Base-by-base conservation (phyloP, 129 eudicot species). In the Lonicera japonica region DNA sequence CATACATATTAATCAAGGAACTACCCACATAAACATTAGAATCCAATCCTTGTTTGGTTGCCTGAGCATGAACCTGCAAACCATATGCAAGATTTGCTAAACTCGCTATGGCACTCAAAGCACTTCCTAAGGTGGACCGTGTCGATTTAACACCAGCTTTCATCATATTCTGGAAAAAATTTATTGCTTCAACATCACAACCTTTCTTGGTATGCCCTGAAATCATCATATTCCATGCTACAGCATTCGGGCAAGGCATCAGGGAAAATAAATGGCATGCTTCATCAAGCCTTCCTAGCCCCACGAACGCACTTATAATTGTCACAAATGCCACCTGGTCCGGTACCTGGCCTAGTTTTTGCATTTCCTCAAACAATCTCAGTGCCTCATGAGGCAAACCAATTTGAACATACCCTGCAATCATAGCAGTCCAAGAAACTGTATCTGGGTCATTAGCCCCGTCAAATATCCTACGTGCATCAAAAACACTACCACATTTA, bases 191-290 rank as follows among this genome's bases (percentile, higher is more conserved):
- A 45, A 46, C 70, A 61, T 82, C 87, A 67, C 52, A 63, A 54
- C 98, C 91, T 46, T 70, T 59, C 69, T 82, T 79, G 14, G 75
- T 77, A 82, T 84, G 91, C 38, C 95, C 98, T n/a, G 98, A 87
- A 48, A 92, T 87, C 91, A 92, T 82, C 62, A 92, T 73, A 73
- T 87, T 87, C 98, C 98, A 92, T 0, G 96, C 96, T 3, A 92
- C 82, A 58, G 53, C 73, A 70, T 79, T 85, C 21, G 86, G 98
- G 51, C 56, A 66, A 61, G 77, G 80, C 88, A 92, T 82, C 54
- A 56, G 59, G 7, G 60, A 21, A 60, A 92, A 92, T 25, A 92
- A 63, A 0, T 50, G 61, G 53, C 73, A 56, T 46, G 95, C 98
- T 58, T 77, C 96, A 71, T 76, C 83, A 52, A 91, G 81, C 76